phyloP scores from a whole-genome alignment of 1,284 basidiomycete genomes.

The Ustilago loliicola region DNA sequence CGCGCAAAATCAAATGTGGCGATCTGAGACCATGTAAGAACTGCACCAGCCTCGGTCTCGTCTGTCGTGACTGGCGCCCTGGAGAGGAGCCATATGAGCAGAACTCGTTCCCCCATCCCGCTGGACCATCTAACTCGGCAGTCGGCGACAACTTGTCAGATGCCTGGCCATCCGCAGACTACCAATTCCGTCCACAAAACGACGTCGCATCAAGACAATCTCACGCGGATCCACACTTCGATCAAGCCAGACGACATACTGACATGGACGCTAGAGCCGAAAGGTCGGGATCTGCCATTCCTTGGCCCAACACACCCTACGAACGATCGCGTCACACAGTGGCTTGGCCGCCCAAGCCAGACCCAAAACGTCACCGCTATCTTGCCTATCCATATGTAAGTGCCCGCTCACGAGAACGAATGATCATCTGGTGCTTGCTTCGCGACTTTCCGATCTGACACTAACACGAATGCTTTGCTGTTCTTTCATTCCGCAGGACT shows the following conservation, averaged over 20 bases:
- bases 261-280: constrained; percentile 24
- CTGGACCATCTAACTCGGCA: constrained; percentile 27
- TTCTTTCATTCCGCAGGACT: constrained; percentile 16
- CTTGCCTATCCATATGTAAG: constrained; percentile 48
- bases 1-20: constrained; percentile 56
- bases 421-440: background rate
- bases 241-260: constrained; percentile 14
- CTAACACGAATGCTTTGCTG: background rate
- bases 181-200: constrained; percentile 10
- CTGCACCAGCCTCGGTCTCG: constrained; percentile 48
- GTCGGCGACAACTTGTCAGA: constrained; percentile 8
- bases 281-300: constrained; percentile 46
- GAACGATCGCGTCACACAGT: constrained; percentile 46
- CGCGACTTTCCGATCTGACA: background rate
- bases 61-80: constrained; percentile 51
- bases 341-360: constrained; percentile 50
- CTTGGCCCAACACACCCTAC: constrained; percentile 51
- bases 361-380: constrained; percentile 45
- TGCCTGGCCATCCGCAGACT: constrained; percentile 23
- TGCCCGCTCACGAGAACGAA: background rate
- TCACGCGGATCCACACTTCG: constrained; percentile 17
- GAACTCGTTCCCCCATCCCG: constrained; percentile 27
- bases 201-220: background rate
- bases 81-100: constrained; percentile 40
- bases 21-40: constrained; percentile 53